Evolutionary conservation across 2,329 filamentous ascomycete species (phyloP), one percentile per base, ranked within the genome.

Genomic region (Pseudogymnoascus verrucosus): DNA sequence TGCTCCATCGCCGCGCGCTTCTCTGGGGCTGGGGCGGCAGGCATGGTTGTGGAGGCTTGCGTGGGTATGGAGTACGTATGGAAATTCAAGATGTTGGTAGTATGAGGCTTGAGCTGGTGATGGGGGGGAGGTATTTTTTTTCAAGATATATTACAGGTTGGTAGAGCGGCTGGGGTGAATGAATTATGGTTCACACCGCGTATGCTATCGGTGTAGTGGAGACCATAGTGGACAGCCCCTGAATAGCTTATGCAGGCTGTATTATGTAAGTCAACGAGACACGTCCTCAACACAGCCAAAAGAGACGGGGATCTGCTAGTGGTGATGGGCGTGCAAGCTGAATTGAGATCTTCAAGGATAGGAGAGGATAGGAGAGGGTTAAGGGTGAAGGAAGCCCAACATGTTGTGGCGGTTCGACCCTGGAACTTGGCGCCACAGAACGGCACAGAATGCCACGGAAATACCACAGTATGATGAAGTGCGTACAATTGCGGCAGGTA

Each of bases 291-390:
- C 51, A 34, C 10, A 14, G 28, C 51, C n/a, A 36, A 57, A 57
- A 57, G 28, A 8, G 51, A 57, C 10, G 51, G 51, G 28, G 51
- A 57, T 57, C 51, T 34, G 51, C 51, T 8, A 21, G 51, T 12
- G 10, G 51, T 26, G 51, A 57, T 57, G 51, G 10, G 51, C n/a
- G 51, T 57, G 40, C 8, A 19, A 57, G 51, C 51, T 57, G 51
- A 57, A 57, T 57, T 57, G 51, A 57, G 51, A 57, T 57, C 51
- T 57, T 57, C 51, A 57, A 34, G 51, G 51, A 57, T 34, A 23
- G 21, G 21, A 23, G 21, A 34, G 51, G 51, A 57, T 34, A 57
- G n/a, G 51, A 7, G 51, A 31, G n/a, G 14, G 23, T 19, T 12
- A 19, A 23, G 21, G 11, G 47, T 31, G 23, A 16, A 12, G 51